Conservation (phyloP, 1,284 basidiomycete genomes). For the Moesziomyces aphidis region DNA sequence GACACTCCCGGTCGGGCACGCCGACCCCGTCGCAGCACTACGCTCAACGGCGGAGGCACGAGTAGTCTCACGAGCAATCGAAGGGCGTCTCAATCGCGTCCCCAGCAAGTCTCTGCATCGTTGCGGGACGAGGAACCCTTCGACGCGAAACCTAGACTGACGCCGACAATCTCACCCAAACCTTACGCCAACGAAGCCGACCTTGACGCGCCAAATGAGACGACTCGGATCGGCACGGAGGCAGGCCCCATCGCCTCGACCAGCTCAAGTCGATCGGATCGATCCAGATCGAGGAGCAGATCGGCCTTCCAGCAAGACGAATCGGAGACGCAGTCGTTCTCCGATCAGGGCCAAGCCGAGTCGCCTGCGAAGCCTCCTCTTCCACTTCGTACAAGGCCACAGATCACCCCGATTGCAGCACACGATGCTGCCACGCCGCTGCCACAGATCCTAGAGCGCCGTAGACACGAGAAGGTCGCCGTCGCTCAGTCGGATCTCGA, state of each 20-base stretch:
- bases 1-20: constrained; percentile 18
- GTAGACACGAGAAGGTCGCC: constrained; percentile 32
- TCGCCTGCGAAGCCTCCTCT: neutral
- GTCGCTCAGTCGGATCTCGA: constrained; percentile 47
- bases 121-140: constrained; percentile 10
- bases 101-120: constrained; percentile 3
- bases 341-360: neutral
- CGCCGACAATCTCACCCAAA: constrained; percentile 1
- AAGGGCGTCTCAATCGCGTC: constrained; percentile 11
- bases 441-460: constrained; percentile 28
- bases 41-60: constrained; percentile 6
- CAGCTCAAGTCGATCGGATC: constrained; percentile 10
- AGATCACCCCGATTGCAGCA: constrained; percentile 32
- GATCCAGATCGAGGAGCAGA: constrained; percentile 37
- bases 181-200: constrained; percentile 11
- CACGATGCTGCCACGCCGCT: constrained; percentile 18
- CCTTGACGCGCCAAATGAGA: constrained; percentile 18
- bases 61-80: constrained; percentile 1
- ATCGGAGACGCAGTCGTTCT: constrained; percentile 11
- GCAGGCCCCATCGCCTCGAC: constrained; percentile 1
- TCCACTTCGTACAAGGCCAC: constrained; percentile 14
- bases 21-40: constrained; percentile 30
- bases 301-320: constrained; percentile 12
- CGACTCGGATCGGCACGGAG: constrained; percentile 1
- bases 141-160: neutral